Base-by-base conservation (phyloP, 2,329 filamentous ascomycete genomes). In the Claviceps sp. region DNA sequence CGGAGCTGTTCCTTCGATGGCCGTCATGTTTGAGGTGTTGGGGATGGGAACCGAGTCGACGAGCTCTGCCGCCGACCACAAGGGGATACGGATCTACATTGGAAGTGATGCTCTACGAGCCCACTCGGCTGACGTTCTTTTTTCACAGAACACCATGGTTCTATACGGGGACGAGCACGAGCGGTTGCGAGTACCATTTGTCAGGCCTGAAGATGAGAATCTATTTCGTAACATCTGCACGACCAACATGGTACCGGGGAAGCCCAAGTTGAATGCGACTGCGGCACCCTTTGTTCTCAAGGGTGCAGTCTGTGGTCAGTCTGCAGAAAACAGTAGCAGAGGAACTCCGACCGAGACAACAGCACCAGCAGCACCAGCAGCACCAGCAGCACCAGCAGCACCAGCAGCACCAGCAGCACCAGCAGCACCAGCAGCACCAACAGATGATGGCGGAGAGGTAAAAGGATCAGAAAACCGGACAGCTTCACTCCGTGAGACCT, bases 111-210 rank as follows among this genome's bases (percentile, higher is more conserved):
- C 88, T 14, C 74, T 98, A 52, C 81, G 90, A 56, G 77, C 85
- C 9, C 88, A 95, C 63, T 95, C 87, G 58, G 91, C 89, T 24
- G 93, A 97, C 64, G 77, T 98, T 11, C 71, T 97, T 22, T 88
- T 98, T 60, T 97, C 93, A 0, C 87, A 90, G 57, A 95, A 95
- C 62, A 85, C 85, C 57, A 81, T 98, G 73, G 85, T 86, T 0
- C 73, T 97, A 30, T 90, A 89, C 59, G 88, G 94, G 59, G 86
- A 89, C 62, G 88, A 95, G 54, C 79, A 85, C 46, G 89, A 87
- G 64, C 93, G 91, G 62, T 73, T 97, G 13, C 89, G 87, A 16
- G 84, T 98, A 37, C 93, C 93, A 2, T 85, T 98, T 58, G 89
- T 95, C 42, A 82, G 93, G 30, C 93, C 93, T 0, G 93, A 97